Evolutionary conservation across 2,329 filamentous ascomycete species (phyloP).

Genomic region (Alternaria gansuensis): DNA sequence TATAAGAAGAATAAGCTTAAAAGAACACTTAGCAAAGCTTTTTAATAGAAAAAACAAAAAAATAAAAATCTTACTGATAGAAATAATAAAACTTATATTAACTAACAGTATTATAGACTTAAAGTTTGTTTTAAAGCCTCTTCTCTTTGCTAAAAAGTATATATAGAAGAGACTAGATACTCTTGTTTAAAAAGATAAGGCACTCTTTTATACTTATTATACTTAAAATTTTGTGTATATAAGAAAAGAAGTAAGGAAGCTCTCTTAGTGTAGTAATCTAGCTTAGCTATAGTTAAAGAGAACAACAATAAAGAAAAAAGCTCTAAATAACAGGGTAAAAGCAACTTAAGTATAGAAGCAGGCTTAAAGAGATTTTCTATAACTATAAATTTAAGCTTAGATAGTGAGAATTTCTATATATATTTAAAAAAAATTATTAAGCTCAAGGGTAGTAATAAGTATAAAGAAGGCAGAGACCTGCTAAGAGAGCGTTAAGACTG

Average conservation of each 20-base stretch:
- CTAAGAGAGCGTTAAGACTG: too few species aligned
- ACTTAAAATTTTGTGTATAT: too few species aligned
- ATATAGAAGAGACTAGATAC: conserved; percentile 14
- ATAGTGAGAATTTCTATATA: too few species aligned
- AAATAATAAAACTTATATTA: conserved; percentile 13
- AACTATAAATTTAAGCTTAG: too few species aligned
- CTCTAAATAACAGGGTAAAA: conserved; percentile 11
- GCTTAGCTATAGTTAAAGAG: conserved; percentile 22
- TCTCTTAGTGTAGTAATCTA: conserved; percentile 21
- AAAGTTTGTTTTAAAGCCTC: conserved; percentile 17
- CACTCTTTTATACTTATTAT: conserved; percentile 16
- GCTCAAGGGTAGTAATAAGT: too few species aligned
- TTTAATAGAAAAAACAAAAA: conserved; percentile 15
- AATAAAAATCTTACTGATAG: conserved; percentile 22
- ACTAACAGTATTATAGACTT: conserved; percentile 20
- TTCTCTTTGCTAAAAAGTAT: conserved; percentile 23
- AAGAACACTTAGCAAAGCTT: conserved; percentile 10
- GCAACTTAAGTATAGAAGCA: too few species aligned
- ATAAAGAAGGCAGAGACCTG: too few species aligned
- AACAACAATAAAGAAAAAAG: conserved; percentile 19
- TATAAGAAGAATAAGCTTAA: conserved; percentile 8
- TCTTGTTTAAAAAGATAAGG: conserved; percentile 23
- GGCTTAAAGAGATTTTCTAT: too few species aligned
- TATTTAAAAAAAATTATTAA: too few species aligned
- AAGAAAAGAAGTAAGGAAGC: too few species aligned